Percentiles rank a stretch among this genome's conserved stretches.
Conservation (phyloP, 2,329 filamentous ascomycete genomes). For the Trichoderma sp. region DNA sequence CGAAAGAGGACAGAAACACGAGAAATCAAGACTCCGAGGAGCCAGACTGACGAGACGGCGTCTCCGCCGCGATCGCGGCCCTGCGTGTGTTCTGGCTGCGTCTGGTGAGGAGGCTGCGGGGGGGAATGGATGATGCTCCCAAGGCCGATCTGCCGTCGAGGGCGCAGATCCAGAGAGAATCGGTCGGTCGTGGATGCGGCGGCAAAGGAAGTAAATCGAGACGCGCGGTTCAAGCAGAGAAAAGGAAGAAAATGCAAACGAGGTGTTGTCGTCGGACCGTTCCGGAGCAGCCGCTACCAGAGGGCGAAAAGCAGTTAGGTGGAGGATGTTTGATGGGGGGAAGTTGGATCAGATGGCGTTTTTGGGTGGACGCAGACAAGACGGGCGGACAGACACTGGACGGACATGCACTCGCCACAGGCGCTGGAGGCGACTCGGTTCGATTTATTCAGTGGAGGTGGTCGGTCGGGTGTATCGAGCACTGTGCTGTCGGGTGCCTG, state of each 20-base stretch:
- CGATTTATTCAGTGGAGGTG: neutral
- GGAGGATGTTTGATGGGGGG: slow-evolving; percentile 12
- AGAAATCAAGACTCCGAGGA: slow-evolving; percentile 18
- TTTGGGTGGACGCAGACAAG: slow-evolving; percentile 4
- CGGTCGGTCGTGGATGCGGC: neutral
- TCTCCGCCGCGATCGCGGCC: slow-evolving; percentile 28
- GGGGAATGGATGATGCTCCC: slow-evolving; percentile 21
- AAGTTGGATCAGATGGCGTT: slow-evolving; percentile 1
- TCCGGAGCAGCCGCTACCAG: slow-evolving; percentile 25
- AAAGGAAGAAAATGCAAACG: neutral
- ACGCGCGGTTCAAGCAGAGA: neutral
- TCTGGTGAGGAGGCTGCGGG: slow-evolving; percentile 18
- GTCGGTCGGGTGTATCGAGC: neutral
- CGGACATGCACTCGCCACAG: slow-evolving; percentile 7
- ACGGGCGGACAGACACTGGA: neutral
- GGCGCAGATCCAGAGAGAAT: slow-evolving; percentile 1
- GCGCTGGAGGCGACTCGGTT: slow-evolving; percentile 15
- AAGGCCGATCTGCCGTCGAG: slow-evolving; percentile 11
- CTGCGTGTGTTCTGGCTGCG: slow-evolving; percentile 11
- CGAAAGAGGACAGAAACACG: slow-evolving; percentile 3
- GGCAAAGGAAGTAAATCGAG: too few species aligned
- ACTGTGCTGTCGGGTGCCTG: neutral
- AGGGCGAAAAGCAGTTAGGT: slow-evolving; percentile 10
- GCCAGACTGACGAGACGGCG: slow-evolving; percentile 25
- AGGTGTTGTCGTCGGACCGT: slow-evolving; percentile 7